A percentile compares a stretch with the other conserved stretches of the same genome.
phyloP scores from a whole-genome alignment of 805 yeast species.

The Torulaspora gathmanii region DNA sequence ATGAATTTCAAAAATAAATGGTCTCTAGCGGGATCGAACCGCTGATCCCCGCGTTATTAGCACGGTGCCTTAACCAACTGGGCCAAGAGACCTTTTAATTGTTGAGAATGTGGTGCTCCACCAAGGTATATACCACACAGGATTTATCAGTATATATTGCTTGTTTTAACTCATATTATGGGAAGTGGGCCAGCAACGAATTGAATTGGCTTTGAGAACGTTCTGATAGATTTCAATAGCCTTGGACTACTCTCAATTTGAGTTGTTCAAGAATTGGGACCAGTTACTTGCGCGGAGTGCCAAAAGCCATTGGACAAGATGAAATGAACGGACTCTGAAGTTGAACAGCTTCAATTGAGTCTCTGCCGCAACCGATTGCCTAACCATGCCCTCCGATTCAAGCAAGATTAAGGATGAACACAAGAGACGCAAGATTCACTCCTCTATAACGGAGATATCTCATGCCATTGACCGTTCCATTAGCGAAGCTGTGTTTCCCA shows the following conservation, averaged over 20 bases:
- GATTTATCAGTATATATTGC: not conserved
- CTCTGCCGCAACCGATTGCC: not conserved
- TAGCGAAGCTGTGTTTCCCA: constrained; percentile 60
- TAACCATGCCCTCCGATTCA: constrained; percentile 1
- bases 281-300: no score
- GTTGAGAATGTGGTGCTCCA: not conserved
- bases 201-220: no score
- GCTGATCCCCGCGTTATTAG: constrained; percentile 39
- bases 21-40: constrained; percentile 38
- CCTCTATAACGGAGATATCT: constrained; percentile 63
- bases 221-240: no score
- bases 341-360: not conserved
- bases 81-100: constrained; percentile 32
- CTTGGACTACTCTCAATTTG: no score
- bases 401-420: not conserved
- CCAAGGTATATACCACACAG: no score
- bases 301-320: not conserved
- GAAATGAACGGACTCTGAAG: not conserved
- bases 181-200: no score
- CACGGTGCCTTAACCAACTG: constrained; percentile 39
- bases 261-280: no score
- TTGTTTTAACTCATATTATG: no score
- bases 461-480: constrained; percentile 76
- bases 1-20: constrained; percentile 19
- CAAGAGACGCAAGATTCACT: constrained; percentile 39